Evolutionary conservation across 108 stramenopile species (phyloP).

Genomic region (Conticribra guillardii): DNA sequence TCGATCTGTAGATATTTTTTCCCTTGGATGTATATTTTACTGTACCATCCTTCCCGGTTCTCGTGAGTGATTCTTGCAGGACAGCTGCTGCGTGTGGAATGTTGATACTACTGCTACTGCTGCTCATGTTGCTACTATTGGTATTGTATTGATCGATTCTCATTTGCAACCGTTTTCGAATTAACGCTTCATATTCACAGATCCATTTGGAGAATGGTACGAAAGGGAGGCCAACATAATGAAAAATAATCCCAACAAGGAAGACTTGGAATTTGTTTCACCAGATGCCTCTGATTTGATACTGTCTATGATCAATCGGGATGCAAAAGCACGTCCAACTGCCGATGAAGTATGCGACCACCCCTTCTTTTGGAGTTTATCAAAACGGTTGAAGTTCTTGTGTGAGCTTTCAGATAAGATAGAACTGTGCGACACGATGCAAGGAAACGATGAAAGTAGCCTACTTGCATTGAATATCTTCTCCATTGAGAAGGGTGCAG

Average conservation of each 20-base stretch:
- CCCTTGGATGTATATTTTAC: constrained; percentile 96
- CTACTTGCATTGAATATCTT: constrained; percentile 45
- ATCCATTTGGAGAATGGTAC: constrained; percentile 97
- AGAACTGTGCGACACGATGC: constrained; percentile 59
- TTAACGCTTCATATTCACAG: too few relatives aligned
- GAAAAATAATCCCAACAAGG: constrained; percentile 72
- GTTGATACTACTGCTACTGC: too few relatives aligned
- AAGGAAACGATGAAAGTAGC: constrained; percentile 13
- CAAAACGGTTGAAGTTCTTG: constrained; percentile 84
- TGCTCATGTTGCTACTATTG: too few relatives aligned
- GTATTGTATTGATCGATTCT: too few relatives aligned
- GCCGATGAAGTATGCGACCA: constrained; percentile 89
- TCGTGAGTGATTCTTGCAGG: too few relatives aligned
- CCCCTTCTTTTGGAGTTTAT: constrained; percentile 91
- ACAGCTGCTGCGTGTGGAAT: too few relatives aligned
- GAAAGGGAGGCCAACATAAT: constrained; percentile 97
- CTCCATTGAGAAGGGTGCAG: constrained; percentile 82
- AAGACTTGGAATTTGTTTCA: constrained; percentile 66
- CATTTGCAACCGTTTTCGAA: too few relatives aligned
- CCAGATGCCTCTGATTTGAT: constrained; percentile 88
- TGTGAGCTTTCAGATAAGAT: constrained; percentile 91
- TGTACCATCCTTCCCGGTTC: constrained; percentile 85
- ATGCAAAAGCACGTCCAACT: constrained; percentile 84
- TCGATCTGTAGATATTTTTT: constrained; percentile 94
- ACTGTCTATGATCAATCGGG: constrained; percentile 75